phyloP scores from a whole-genome alignment of 306 rosid species.

The Quercus aquifolioides region DNA sequence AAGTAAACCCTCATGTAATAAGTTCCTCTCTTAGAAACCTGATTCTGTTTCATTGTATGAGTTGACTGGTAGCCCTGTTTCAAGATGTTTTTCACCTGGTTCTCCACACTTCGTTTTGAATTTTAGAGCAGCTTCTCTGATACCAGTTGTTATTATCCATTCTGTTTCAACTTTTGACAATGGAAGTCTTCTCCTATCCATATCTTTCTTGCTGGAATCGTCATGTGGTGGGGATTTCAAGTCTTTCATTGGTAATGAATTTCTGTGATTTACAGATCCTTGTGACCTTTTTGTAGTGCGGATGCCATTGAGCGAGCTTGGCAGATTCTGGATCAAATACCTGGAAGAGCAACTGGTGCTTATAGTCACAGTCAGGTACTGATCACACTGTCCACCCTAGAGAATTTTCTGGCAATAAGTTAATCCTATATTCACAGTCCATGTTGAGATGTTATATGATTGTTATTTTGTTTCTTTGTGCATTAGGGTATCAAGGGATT shows the following conservation, averaged over 20 bases:
- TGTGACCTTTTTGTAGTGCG: conserved; percentile 42
- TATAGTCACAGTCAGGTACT: conserved; percentile 93
- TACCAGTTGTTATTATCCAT: background rate
- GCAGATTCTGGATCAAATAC: conserved; percentile 78
- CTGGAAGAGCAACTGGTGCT: conserved; percentile 93
- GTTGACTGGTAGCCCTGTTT: background rate
- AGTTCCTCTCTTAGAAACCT: background rate
- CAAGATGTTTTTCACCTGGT: background rate
- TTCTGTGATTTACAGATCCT: background rate
- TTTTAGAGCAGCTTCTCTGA: background rate
- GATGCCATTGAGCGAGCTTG: conserved; percentile 80
- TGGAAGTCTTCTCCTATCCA: no score
- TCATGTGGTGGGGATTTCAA: background rate
- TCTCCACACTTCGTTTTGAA: background rate
- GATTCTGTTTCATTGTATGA: background rate
- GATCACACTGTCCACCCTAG: conserved; percentile 1
- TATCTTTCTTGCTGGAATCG: background rate
- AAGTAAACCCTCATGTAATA: background rate
- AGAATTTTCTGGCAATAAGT: background rate
- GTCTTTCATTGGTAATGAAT: background rate
- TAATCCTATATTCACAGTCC: background rate
- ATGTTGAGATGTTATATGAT: background rate
- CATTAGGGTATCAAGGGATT: conserved; percentile 79
- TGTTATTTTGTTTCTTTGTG: conserved; percentile 18
- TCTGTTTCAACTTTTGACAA: no score